Evolutionary conservation across 768 basidiomycete species (phyloP).

Genomic region (button mushroom (Agaricus bisporus)): DNA sequence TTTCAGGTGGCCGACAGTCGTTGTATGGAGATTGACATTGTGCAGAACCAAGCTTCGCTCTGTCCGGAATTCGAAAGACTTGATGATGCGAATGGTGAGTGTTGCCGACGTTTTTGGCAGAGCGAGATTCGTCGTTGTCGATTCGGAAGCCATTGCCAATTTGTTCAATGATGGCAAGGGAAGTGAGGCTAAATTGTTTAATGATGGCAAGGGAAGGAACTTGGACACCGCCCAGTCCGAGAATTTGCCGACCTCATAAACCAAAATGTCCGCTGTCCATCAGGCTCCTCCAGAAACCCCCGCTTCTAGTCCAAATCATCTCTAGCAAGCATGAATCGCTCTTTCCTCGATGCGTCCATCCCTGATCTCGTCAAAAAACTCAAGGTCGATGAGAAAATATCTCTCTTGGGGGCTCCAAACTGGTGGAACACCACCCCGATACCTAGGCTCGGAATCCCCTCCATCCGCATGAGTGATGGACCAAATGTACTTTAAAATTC

Average conservation of each 20-base stretch:
- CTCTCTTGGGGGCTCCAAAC: constrained; percentile 56
- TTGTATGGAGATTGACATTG: constrained; percentile 69
- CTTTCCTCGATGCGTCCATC: constrained; percentile 50
- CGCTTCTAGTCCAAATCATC: not conserved
- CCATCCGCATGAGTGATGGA: constrained; percentile 67
- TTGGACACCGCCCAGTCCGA: not conserved
- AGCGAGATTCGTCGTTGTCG: constrained; percentile 52
- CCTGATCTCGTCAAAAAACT: constrained; percentile 47
- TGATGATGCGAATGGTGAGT: constrained; percentile 88
- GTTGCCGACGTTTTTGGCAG: constrained; percentile 72
- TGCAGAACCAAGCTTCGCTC: constrained; percentile 83
- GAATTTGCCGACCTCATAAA: not conserved
- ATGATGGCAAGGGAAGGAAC: too few species aligned
- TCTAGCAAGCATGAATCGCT: constrained; percentile 21
- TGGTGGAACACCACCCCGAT: constrained; percentile 68
- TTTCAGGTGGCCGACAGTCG: constrained; percentile 79
- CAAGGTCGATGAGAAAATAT: constrained; percentile 57
- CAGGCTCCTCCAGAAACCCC: not conserved
- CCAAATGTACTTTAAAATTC: constrained; percentile 39
- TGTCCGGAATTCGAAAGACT: constrained; percentile 90
- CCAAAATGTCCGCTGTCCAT: not conserved
- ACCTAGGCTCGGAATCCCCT: constrained; percentile 53
- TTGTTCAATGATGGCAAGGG: not conserved
- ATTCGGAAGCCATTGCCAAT: constrained; percentile 7
- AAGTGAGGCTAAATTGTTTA: not conserved